Conservation (phyloP, 225 moss, liverwort and hornwort genomes). For the Sphagnum tenellum region DNA sequence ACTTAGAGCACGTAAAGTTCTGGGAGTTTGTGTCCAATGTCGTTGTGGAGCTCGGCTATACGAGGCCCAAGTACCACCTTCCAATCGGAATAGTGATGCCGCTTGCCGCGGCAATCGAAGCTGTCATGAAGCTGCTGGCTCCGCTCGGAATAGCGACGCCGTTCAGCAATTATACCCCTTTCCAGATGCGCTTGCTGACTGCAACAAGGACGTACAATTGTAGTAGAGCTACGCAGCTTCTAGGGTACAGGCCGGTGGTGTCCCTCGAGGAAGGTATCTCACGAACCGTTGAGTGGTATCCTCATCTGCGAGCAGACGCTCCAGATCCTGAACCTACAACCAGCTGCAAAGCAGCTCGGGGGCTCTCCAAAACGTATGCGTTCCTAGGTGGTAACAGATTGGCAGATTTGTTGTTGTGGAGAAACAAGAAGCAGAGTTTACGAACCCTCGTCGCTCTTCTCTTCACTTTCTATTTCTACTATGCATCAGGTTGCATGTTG, state of each 20-base stretch:
- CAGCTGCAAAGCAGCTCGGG: constrained; percentile 16
- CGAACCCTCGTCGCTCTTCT: constrained; percentile 39
- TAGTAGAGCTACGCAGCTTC: constrained; percentile 45
- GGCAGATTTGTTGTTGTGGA: constrained; percentile 73
- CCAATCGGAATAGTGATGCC: constrained; percentile 40
- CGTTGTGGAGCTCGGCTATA: too few species aligned
- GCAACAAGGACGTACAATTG: constrained; percentile 71
- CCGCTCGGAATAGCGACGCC: constrained; percentile 53
- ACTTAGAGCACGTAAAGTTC: constrained; percentile 39
- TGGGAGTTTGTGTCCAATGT: too few species aligned
- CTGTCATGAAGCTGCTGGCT: constrained; percentile 38
- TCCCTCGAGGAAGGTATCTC: constrained; percentile 63
- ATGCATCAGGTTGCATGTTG: constrained; percentile 47
- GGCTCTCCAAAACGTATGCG: constrained; percentile 31
- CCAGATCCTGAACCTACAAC: constrained; percentile 12
- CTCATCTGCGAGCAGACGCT: constrained; percentile 49
- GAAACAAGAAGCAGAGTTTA: constrained; percentile 30
- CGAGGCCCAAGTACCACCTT: constrained; percentile 31
- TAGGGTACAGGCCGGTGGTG: constrained; percentile 69
- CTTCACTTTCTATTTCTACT: constrained; percentile 36
- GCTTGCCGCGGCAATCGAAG: constrained; percentile 57
- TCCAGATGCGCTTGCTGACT: constrained; percentile 66
- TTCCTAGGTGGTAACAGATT: constrained; percentile 53
- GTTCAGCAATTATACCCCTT: constrained; percentile 68
- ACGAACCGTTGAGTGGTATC: constrained; percentile 59